phyloP scores from a whole-genome alignment of 306 rosid species.

The Quercus berberidifolia region DNA sequence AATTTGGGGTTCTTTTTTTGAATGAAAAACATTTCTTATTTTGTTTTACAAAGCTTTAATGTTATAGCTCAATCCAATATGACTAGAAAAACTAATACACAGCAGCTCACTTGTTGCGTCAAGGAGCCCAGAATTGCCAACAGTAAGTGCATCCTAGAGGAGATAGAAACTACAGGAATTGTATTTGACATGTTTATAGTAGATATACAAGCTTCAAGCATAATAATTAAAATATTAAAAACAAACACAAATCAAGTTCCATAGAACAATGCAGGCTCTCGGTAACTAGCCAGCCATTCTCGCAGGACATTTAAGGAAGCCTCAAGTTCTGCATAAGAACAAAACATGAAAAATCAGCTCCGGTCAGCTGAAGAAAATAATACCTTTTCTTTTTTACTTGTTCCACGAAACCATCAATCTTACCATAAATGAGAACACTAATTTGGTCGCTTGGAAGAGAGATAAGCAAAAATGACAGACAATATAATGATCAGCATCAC shows the following conservation, averaged over 20 bases:
- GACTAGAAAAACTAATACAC: not conserved
- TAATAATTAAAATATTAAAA: not conserved
- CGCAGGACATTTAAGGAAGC: not conserved
- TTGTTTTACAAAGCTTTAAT: not conserved
- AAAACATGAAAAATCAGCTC: not conserved
- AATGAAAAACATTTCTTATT: not conserved
- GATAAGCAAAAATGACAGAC: slow-evolving; percentile 53
- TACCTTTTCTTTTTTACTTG: not conserved
- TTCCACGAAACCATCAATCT: not conserved
- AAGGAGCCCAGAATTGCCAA: not conserved
- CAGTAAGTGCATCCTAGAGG: not conserved
- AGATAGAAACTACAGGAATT: not conserved
- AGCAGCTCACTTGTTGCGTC: not conserved
- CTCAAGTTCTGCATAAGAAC: slow-evolving; percentile 8
- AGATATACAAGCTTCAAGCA: not conserved
- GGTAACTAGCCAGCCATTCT: slow-evolving; percentile 1
- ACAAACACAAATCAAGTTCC: not conserved
- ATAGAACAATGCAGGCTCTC: not conserved
- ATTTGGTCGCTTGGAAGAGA: slow-evolving; percentile 44
- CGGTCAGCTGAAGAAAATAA: not conserved
- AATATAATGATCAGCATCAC: slow-evolving; percentile 42
- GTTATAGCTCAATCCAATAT: not conserved
- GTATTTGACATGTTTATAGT: not conserved
- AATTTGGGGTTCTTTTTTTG: no score
- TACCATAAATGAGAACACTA: slow-evolving; percentile 28